Evolutionary conservation across 495 filamentous ascomycete genomes (phyloP).

Genomic region (Talaromyces thailandensis): DNA sequence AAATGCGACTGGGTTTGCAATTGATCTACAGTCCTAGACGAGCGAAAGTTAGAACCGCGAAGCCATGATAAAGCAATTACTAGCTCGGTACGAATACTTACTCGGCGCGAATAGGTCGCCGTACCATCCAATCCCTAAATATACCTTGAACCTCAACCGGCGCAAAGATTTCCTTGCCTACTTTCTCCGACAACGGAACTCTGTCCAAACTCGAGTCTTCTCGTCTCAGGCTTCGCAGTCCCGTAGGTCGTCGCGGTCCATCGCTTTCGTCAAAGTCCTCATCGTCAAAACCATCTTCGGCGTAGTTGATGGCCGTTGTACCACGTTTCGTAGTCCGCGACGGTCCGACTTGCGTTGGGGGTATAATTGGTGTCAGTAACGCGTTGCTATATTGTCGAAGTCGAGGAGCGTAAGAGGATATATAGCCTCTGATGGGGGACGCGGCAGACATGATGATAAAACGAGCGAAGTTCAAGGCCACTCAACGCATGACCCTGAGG

Average conservation of each 20-base stretch:
- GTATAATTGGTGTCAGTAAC: conserved; percentile 79
- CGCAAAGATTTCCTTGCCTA: conserved; percentile 71
- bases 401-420: conserved; percentile 86
- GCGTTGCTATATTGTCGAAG: conserved; percentile 88
- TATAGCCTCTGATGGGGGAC: conserved; percentile 55
- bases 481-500: conserved; percentile 31
- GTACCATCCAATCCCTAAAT: conserved; percentile 92
- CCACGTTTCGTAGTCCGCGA: conserved; percentile 92
- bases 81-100: conserved; percentile 15
- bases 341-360: conserved; percentile 51
- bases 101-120: conserved; percentile 50
- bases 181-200: conserved; percentile 56
- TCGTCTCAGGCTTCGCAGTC: conserved; percentile 69
- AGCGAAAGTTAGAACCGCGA: conserved; percentile 10
- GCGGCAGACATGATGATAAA: conserved; percentile 53
- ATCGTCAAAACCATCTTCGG: conserved; percentile 91
- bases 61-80: background rate
- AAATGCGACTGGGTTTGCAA: conserved; percentile 75
- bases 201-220: conserved; percentile 61
- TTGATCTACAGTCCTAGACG: conserved; percentile 45
- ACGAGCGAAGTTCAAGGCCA: conserved; percentile 26
- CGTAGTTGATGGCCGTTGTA: conserved; percentile 93
- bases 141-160: conserved; percentile 84
- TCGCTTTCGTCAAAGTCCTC: conserved; percentile 89
- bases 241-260: conserved; percentile 69